Evolutionary conservation across 345 rosid species (phyloP).

Genomic region (Excoecaria agallocha): DNA sequence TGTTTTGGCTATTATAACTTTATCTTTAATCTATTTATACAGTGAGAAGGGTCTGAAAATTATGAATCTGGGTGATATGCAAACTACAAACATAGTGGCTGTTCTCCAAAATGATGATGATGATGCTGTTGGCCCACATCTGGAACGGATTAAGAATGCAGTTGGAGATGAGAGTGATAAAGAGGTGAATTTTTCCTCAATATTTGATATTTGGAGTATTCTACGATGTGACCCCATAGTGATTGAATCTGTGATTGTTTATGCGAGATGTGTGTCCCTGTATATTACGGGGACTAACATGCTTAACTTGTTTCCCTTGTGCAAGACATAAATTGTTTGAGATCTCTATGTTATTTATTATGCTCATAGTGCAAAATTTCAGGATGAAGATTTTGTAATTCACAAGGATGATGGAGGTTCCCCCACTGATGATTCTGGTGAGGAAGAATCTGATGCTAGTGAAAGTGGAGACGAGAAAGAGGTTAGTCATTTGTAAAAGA

Average conservation of each 20-base stretch:
- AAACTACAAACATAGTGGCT: no score
- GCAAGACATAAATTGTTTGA: neutral
- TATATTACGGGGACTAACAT: neutral
- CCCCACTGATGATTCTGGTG: no score
- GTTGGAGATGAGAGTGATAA: conserved; percentile 98
- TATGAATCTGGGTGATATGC: no score
- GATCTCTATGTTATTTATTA: neutral
- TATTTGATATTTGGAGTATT: neutral
- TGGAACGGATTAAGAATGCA: conserved; percentile 74
- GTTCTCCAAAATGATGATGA: no score
- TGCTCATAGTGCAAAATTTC: conserved; percentile 14
- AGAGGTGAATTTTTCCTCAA: conserved; percentile 45
- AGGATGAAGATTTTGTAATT: conserved; percentile 91
- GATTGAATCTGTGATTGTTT: neutral
- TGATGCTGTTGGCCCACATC: conserved; percentile 95
- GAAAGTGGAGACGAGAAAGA: conserved; percentile 73
- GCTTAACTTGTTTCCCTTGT: neutral
- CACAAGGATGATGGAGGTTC: conserved; percentile 90
- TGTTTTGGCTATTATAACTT: no score
- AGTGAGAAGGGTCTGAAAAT: no score
- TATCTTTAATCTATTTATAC: no score
- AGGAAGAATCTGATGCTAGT: conserved; percentile 66
- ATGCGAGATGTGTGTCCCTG: neutral
- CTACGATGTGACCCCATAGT: neutral
- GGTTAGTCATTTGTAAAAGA: conserved; percentile 40